A percentile compares a stretch with the other conserved stretches of the same genome.
Conservation (phyloP, 768 basidiomycete genomes). For the Albatrellus ellisii region DNA sequence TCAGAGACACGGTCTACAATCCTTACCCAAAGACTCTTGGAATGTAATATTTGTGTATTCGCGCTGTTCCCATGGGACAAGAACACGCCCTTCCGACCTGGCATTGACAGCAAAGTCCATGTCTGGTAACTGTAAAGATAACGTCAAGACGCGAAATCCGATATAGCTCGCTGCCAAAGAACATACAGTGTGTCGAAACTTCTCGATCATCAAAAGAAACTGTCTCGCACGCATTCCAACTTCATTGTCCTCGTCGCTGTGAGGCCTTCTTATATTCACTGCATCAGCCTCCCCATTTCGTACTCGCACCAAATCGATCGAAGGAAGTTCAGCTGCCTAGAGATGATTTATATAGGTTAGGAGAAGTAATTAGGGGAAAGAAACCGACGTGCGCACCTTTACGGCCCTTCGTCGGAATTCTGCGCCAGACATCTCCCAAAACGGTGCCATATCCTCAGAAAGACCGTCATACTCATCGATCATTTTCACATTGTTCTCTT, state of each 20-base stretch:
- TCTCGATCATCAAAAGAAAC: slow-evolving; percentile 61
- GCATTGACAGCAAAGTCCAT: slow-evolving; percentile 93
- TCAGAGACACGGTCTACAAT: not conserved
- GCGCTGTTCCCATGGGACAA: slow-evolving; percentile 88
- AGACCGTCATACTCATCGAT: slow-evolving; percentile 85
- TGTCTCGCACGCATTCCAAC: slow-evolving; percentile 68
- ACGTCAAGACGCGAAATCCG: not conserved
- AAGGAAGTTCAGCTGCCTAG: slow-evolving; percentile 66
- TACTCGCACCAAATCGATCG: slow-evolving; percentile 79
- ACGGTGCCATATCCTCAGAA: slow-evolving; percentile 71
- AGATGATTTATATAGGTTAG: not conserved
- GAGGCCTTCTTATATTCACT: slow-evolving; percentile 42
- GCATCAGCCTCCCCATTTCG: slow-evolving; percentile 45
- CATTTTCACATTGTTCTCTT: slow-evolving; percentile 59
- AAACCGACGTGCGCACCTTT: slow-evolving; percentile 30
- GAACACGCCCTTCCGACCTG: slow-evolving; percentile 84
- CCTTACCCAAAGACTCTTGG: slow-evolving; percentile 24
- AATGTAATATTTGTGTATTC: slow-evolving; percentile 55
- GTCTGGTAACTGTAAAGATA: slow-evolving; percentile 57
- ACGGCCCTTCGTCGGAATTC: slow-evolving; percentile 54
- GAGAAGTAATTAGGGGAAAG: slow-evolving; percentile 1
- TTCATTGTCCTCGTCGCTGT: slow-evolving; percentile 48
- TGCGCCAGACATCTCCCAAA: slow-evolving; percentile 60
- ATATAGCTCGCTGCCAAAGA: not conserved
- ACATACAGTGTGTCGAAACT: slow-evolving; percentile 51